phyloP scores from a whole-genome alignment of 352 stramenopile species.

The Thalassiosira mediterranea region DNA sequence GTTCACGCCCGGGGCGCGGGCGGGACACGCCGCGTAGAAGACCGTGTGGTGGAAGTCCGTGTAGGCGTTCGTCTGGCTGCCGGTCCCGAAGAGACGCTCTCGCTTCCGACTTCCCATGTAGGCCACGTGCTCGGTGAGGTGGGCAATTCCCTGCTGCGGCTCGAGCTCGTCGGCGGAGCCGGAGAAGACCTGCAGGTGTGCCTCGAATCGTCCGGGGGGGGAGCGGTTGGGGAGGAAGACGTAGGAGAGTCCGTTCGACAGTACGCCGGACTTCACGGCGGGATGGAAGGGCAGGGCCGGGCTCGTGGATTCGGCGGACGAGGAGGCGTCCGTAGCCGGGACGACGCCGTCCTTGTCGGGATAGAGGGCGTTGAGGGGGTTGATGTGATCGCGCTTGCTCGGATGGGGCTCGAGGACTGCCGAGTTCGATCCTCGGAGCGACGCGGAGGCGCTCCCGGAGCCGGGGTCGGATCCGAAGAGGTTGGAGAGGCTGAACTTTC shows the following conservation, averaged over 20 bases:
- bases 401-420: conserved; percentile 66
- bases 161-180: conserved; percentile 84
- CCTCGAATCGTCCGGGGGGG: conserved; percentile 86
- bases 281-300: conserved; percentile 76
- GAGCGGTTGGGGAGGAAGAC: conserved; percentile 87
- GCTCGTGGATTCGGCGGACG: not conserved
- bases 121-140: conserved; percentile 89
- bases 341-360: conserved; percentile 36
- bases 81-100: conserved; percentile 88
- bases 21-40: conserved; percentile 89
- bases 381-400: conserved; percentile 74
- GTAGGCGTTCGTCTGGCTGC: conserved; percentile 89
- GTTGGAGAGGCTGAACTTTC: conserved; percentile 53
- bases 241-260: conserved; percentile 88
- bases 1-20: conserved; percentile 43
- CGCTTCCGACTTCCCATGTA: conserved; percentile 89
- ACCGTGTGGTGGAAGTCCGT: conserved; percentile 92
- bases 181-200: conserved; percentile 78
- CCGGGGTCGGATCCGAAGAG: conserved; percentile 28
- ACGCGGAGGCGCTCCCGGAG: not conserved
- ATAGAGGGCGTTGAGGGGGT: conserved; percentile 75
- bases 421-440: not conserved
- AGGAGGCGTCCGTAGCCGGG: not conserved
- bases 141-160: conserved; percentile 88
- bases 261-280: conserved; percentile 76